Evolutionary conservation across 176 grass and related monocot genomes (phyloP).

Genomic region (Rhynchospora pubera): DNA sequence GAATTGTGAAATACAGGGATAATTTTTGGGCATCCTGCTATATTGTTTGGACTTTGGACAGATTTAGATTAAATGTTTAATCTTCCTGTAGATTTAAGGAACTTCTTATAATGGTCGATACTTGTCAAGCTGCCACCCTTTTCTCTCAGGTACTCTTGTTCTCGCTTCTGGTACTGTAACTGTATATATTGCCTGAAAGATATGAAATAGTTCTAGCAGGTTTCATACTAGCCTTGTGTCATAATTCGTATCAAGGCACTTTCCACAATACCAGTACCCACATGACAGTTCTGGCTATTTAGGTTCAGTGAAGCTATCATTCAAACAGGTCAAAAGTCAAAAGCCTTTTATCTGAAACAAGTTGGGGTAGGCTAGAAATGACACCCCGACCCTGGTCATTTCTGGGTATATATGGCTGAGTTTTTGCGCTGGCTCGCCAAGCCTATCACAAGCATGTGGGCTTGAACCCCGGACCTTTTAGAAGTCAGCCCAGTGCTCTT

Average conservation of each 20-base stretch:
- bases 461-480: too few relatives aligned
- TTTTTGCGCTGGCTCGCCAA: too few relatives aligned
- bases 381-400: too few relatives aligned
- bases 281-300: not conserved
- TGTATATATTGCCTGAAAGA: not conserved
- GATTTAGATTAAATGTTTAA: slow-evolving; percentile 8
- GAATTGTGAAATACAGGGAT: not conserved
- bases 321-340: not conserved
- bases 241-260: not conserved
- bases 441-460: too few relatives aligned
- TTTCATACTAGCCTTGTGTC: not conserved
- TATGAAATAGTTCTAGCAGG: not conserved
- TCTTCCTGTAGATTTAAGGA: slow-evolving; percentile 78
- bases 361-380: too few relatives aligned
- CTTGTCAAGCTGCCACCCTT: slow-evolving; percentile 95
- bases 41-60: slow-evolving; percentile 7
- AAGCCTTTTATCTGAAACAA: too few relatives aligned
- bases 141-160: slow-evolving; percentile 70
- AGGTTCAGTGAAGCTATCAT: not conserved
- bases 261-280: not conserved
- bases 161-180: not conserved
- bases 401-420: too few relatives aligned
- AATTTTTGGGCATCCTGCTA: not conserved
- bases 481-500: too few relatives aligned
- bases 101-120: slow-evolving; percentile 96